Percentiles rank a stretch among this genome's conserved stretches.
These are phyloP conservation scores for Aspergillus ostianus DNA, from an alignment of 495 filamentous ascomycete species.

Conservation along the genomic window DNA sequence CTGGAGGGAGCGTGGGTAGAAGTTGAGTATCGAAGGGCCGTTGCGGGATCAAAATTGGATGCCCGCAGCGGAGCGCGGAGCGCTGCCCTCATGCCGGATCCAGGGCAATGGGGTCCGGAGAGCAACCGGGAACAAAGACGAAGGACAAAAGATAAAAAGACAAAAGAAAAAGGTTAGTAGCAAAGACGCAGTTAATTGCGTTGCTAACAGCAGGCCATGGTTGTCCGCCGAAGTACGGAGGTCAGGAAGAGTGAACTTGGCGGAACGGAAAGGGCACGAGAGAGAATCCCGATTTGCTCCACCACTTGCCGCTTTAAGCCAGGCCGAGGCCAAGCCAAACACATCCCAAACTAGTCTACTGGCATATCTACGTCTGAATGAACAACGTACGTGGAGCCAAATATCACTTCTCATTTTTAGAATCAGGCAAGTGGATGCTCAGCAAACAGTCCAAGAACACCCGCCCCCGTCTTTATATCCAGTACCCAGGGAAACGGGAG, in stretches of 20 bases:
- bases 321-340: neutral
- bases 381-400: neutral
- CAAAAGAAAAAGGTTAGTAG: neutral
- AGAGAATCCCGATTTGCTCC: neutral
- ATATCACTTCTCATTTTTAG: neutral
- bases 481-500: slow-evolving; percentile 6
- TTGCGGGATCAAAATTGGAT: slow-evolving; percentile 32
- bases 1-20: slow-evolving; percentile 14
- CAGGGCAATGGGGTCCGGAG: slow-evolving; percentile 18
- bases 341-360: neutral
- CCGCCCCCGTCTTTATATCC: neutral
- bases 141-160: slow-evolving; percentile 5
- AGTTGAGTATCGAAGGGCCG: slow-evolving; percentile 25
- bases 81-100: slow-evolving; percentile 40
- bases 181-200: neutral
- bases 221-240: neutral
- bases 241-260: neutral
- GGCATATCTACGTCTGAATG: neutral
- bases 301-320: slow-evolving; percentile 6
- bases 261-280: neutral
- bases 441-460: neutral
- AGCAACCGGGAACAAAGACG: slow-evolving; percentile 17
- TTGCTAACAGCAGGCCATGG: neutral
- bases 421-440: neutral
- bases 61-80: slow-evolving; percentile 41